These are phyloP conservation scores for Arthrobotrys sinensis DNA, from an alignment of 2,329 filamentous ascomycete genomes.

Conservation along the genomic window DNA sequence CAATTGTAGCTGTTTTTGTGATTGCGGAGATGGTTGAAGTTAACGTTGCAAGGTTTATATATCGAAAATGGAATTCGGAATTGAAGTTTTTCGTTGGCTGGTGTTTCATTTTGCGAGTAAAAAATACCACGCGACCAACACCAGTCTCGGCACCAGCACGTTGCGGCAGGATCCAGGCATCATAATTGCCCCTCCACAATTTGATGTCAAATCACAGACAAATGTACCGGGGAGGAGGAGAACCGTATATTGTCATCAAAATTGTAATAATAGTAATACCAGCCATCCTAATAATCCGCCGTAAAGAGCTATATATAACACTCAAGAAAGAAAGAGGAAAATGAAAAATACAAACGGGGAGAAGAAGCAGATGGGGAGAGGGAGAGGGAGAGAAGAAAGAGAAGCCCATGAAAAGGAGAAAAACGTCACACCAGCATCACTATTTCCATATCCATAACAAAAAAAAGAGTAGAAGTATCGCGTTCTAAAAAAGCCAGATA, in stretches of 20 bases:
- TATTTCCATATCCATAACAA: constrained; percentile 21
- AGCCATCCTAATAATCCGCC: constrained; percentile 20
- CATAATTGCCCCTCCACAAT: too few relatives aligned
- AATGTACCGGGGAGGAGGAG: not conserved
- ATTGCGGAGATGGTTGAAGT: not conserved
- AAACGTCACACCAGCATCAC: constrained; percentile 6
- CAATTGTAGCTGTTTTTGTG: too few relatives aligned
- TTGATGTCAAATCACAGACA: not conserved
- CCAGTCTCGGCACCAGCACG: not conserved
- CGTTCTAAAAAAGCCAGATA: constrained; percentile 10
- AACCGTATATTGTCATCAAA: not conserved
- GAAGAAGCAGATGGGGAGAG: not conserved
- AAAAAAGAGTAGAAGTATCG: not conserved
- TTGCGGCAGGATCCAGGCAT: not conserved
- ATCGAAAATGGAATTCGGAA: not conserved
- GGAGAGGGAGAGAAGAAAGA: constrained; percentile 3
- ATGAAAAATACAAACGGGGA: not conserved
- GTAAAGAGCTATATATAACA: constrained; percentile 29
- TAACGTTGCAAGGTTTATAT: constrained; percentile 1
- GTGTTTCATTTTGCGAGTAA: constrained; percentile 1
- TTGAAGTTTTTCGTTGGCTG: constrained; percentile 4
- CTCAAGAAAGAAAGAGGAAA: constrained; percentile 13
- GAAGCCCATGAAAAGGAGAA: not conserved
- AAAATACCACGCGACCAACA: constrained; percentile 28
- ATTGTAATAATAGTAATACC: constrained; percentile 25